Base-by-base conservation (phyloP, 257 asterid genomes). In the Scutellaria galericulata region DNA sequence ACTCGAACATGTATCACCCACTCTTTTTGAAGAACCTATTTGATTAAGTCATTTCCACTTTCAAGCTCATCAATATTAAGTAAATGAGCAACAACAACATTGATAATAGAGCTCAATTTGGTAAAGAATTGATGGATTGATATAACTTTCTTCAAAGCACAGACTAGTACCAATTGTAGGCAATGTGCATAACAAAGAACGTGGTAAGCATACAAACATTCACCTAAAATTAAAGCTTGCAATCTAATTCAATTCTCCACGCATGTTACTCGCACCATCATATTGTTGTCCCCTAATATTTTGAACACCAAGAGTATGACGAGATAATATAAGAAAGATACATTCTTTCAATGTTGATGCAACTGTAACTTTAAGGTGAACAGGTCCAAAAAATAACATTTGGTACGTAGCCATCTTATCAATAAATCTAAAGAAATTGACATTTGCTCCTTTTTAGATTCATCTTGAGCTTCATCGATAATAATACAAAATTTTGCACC, bases 231-330 rank as follows among this genome's bases (percentile, higher is more conserved):
- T 1, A 24, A 24, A 24, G 27, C 27, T 24, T 24, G 2, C 27
- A 24, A 24, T 24, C 27, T 18, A 24, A 24, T 24, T 24, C 27
- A 1, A 24, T 24, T 46, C 13, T 8, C 64, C 64, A 24, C 15
- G 6, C 64, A 57, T 60, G 4, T 35, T 60, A n/a, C 66, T 60
- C 13, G 66, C 66, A 7, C 66, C 66, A 60, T 60, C 50, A 40
- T 60, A 60, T 11, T 48, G 31, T 35, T 24, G 27, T 3, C 66
- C 66, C 4, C 66, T 1, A 27, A 60, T 37, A 60, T 60, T 40
- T 7, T 60, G 27, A 27, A 60, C 35, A 60, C 6, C 13, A 35
- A 60, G 27, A n/a, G 11, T 7, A 37, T 60, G 46, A 60, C 4
- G 48, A 13, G 66, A 39, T 5, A 60, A 6, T 1, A 60, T 22